Evolutionary conservation across 1,139 yeast species (phyloP).

Genomic region (Yamadazyma diospyri): DNA sequence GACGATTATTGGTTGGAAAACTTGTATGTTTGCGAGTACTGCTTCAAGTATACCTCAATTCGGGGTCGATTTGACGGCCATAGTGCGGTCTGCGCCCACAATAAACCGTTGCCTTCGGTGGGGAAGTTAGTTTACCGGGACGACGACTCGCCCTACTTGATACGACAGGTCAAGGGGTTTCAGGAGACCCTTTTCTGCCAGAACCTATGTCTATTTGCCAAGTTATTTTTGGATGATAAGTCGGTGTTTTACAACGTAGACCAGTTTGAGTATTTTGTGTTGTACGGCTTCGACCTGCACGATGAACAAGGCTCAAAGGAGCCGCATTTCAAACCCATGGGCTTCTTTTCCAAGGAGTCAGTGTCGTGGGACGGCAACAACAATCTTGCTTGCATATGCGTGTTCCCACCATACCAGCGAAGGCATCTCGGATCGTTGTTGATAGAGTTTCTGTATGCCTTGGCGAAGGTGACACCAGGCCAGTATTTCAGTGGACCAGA

Average conservation of each 20-base stretch:
- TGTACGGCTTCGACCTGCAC: slow-evolving; percentile 47
- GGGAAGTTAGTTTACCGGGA: slow-evolving; percentile 73
- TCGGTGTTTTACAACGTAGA: slow-evolving; percentile 80
- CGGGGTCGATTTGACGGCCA: slow-evolving; percentile 41
- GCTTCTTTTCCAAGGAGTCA: slow-evolving; percentile 87
- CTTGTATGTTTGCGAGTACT: slow-evolving; percentile 70
- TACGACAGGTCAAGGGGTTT: slow-evolving; percentile 65
- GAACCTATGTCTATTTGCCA: slow-evolving; percentile 78
- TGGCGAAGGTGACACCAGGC: slow-evolving; percentile 54
- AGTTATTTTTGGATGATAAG: slow-evolving; percentile 86
- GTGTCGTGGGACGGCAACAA: slow-evolving; percentile 76
- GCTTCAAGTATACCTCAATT: slow-evolving; percentile 72
- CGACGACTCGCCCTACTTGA: slow-evolving; percentile 41
- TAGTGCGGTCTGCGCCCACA: slow-evolving; percentile 38
- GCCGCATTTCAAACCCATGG: slow-evolving; percentile 58
- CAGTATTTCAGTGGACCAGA: slow-evolving; percentile 78
- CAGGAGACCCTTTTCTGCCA: slow-evolving; percentile 70
- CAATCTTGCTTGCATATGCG: slow-evolving; percentile 85
- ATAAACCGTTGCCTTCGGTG: slow-evolving; percentile 34
- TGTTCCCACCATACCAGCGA: slow-evolving; percentile 90
- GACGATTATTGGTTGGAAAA: slow-evolving; percentile 51
- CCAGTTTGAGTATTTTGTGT: slow-evolving; percentile 73
- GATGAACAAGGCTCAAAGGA: slow-evolving; percentile 13
- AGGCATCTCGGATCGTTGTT: slow-evolving; percentile 72
- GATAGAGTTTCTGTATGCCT: slow-evolving; percentile 77